phyloP scores from a whole-genome alignment of 129 eudicot species.

The Sambucus nigra region DNA sequence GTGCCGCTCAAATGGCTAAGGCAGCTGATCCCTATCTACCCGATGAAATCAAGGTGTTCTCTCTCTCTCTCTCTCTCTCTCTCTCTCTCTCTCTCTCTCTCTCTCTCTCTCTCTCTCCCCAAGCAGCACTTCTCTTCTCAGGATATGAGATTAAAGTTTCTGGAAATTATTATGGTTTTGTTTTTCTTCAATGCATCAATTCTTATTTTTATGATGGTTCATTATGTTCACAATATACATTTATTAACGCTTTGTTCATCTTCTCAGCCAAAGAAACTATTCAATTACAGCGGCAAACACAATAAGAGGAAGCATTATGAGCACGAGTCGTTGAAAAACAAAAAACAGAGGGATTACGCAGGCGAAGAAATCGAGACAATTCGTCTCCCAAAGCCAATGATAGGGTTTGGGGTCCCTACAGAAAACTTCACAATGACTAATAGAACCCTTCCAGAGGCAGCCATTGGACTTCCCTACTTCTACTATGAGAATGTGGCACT shows the following conservation, averaged over 20 bases:
- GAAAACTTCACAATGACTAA: not conserved
- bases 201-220: not conserved
- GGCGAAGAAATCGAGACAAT: constrained; percentile 31
- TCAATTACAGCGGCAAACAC: constrained; percentile 12
- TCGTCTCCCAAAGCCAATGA: constrained; percentile 80
- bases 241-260: not conserved
- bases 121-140: too few species aligned
- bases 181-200: not conserved
- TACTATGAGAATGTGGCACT: constrained; percentile 55
- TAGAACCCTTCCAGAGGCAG: constrained; percentile 31
- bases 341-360: constrained; percentile 24
- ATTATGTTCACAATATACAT: not conserved
- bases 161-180: not conserved
- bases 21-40: not conserved
- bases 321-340: constrained; percentile 24
- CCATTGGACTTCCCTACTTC: constrained; percentile 43
- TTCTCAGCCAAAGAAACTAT: constrained; percentile 38
- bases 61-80: too few species aligned
- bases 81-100: too few species aligned
- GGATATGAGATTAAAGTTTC: too few species aligned
- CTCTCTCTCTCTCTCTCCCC: too few species aligned
- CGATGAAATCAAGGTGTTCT: not conserved
- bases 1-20: constrained; percentile 3
- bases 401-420: constrained; percentile 63
- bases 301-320: constrained; percentile 49